Evolutionary conservation across 257 asterid species (phyloP).

Genomic region (Scutellaria minor): DNA sequence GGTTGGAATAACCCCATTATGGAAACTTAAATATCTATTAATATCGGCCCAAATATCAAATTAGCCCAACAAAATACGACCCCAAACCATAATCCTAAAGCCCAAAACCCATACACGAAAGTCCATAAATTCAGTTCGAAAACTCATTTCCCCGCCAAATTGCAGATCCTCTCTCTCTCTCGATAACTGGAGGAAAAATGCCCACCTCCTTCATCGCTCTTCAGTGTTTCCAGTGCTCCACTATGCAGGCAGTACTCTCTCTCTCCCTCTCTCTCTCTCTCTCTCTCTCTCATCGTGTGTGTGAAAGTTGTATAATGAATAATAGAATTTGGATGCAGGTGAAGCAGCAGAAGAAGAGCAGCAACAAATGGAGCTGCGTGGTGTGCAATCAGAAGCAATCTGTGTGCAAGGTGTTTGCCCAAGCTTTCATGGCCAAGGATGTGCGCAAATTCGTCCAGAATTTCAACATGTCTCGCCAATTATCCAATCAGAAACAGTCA

Average conservation of each 20-base stretch:
- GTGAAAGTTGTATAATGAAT: background rate
- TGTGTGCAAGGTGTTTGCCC: slow-evolving; percentile 62
- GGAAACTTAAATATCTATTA: too few species aligned
- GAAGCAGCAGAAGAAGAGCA: slow-evolving; percentile 95
- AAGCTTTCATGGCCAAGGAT: slow-evolving; percentile 75
- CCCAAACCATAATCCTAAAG: background rate
- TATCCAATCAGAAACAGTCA: slow-evolving; percentile 48
- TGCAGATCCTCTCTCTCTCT: background rate
- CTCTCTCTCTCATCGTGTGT: slow-evolving; percentile 5
- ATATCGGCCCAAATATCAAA: too few species aligned
- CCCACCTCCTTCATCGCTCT: slow-evolving; percentile 64
- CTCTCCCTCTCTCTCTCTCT: slow-evolving; percentile 12
- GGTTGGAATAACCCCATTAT: too few species aligned
- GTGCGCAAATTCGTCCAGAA: slow-evolving; percentile 81
- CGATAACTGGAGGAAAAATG: slow-evolving; percentile 39
- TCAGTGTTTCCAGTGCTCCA: slow-evolving; percentile 71
- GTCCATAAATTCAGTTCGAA: slow-evolving; percentile 15
- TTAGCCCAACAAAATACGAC: background rate
- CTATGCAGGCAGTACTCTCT: slow-evolving; percentile 62
- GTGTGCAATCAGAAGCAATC: slow-evolving; percentile 93
- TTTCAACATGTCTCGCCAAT: slow-evolving; percentile 85
- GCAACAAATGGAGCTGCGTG: slow-evolving; percentile 87
- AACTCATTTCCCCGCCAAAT: slow-evolving; percentile 31
- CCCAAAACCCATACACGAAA: background rate
- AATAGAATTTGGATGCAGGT: slow-evolving; percentile 54